These are phyloP conservation scores for Carex myosuroides DNA, from an alignment of 176 grass and related monocot genomes.

Conservation along the genomic window DNA sequence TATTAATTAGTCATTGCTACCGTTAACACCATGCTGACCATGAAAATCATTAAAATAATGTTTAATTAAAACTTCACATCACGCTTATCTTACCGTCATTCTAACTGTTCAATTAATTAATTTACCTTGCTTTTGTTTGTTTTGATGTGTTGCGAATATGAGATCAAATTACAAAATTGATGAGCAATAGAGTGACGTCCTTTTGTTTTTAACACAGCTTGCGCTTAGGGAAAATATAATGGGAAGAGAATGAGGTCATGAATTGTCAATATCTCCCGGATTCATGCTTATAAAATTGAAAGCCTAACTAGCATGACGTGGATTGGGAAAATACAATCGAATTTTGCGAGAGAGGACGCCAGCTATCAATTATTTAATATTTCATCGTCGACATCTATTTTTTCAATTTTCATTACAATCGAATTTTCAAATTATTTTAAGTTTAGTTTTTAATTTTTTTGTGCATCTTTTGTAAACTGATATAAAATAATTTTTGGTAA, in stretches of 20 bases:
- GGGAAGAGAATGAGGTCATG: constrained; percentile 3
- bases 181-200: not conserved
- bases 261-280: constrained; percentile 5
- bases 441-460: not conserved
- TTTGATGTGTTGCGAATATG: not conserved
- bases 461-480: too few species aligned
- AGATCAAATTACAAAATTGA: constrained; percentile 1
- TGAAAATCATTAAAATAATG: not conserved
- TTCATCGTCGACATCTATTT: not conserved
- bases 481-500: too few species aligned
- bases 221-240: not conserved
- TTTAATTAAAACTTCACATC: not conserved
- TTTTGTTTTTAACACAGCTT: not conserved
- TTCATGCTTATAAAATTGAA: constrained; percentile 9
- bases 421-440: not conserved
- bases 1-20: not conserved
- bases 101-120: not conserved
- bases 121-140: constrained; percentile 7
- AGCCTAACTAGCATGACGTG: not conserved
- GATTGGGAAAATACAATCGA: constrained; percentile 12
- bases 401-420: not conserved
- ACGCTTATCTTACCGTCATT: not conserved
- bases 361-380: not conserved
- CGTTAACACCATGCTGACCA: not conserved
- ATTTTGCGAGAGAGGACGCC: not conserved